Conservation (phyloP, 192 early-diverging fungal species). For the Entomortierella beljakovae region DNA sequence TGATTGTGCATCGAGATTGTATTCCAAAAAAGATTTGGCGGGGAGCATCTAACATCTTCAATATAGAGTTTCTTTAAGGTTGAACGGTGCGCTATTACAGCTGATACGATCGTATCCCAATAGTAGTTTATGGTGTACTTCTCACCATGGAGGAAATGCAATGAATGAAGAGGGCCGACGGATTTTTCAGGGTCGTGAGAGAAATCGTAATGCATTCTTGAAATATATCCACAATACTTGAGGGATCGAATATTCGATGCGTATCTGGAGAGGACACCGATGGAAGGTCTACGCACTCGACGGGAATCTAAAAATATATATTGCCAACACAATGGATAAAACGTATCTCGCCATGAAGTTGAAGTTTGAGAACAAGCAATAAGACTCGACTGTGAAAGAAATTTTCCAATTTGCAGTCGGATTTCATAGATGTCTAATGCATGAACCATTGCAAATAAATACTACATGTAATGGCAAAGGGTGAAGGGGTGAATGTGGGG, state of each 20-base stretch:
- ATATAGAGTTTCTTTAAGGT: neutral
- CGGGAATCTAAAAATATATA: neutral
- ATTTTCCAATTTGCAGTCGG: neutral
- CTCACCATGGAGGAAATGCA: neutral
- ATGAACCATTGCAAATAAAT: neutral
- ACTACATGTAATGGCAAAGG: too few relatives aligned
- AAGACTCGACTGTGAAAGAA: neutral
- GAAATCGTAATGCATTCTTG: neutral
- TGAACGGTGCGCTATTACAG: neutral
- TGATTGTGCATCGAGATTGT: neutral
- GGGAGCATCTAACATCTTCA: neutral
- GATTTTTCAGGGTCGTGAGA: neutral
- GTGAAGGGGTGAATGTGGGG: too few relatives aligned
- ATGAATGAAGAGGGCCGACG: neutral
- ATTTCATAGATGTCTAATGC: slow-evolving; percentile 2
- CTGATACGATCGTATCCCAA: neutral
- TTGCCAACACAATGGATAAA: neutral
- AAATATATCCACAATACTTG: neutral
- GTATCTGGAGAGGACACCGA: neutral
- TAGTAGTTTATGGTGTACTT: neutral
- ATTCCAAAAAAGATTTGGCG: neutral
- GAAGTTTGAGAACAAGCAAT: slow-evolving; percentile 1
- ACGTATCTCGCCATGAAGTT: neutral
- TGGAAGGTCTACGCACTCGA: neutral
- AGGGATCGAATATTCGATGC: neutral